Evolutionary conservation across 768 basidiomycete species (phyloP), one percentile per base, ranked within the genome.

Genomic region (Tylopilus sp.): DNA sequence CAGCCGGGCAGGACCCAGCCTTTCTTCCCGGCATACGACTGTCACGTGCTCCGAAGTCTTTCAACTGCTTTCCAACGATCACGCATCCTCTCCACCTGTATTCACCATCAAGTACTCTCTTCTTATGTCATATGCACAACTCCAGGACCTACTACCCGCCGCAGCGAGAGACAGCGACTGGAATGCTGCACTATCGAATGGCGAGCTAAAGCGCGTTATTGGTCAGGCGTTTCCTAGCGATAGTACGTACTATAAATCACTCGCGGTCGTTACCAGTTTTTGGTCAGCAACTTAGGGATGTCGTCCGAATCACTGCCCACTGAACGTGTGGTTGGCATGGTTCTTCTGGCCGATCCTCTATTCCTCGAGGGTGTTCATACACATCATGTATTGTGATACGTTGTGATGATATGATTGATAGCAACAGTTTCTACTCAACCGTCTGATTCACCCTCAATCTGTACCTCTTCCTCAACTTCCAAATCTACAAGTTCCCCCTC

Each of bases 401-500:
- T 35, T 51, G 21, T 17, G 31, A 52, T 31, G 40, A 44, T 1
- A 47, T 4, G 18, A 28, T 13, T 4, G 18, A 28, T 13, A 31
- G 2, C n/a, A 26, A 30, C 13, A 36, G 3, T 30, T 30, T 41
- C 12, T 35, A 44, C 44, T 52, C 38, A 59, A 22, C 46, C n/a
- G 11, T 70, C 71, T 13, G 66, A 69, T 18, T 63, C 59, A 42
- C 64, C 66, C 28, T 70, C 69, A 13, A 48, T 53, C 23, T 67
- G 64, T 44, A 59, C 70, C 22, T 63, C 50, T 56, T 58, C 30
- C 52, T 67, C 51, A 55, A 66, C 17, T 61, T 78, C 78, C 42
- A 75, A 69, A 60, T 88, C 87, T 26, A 85, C 59, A 3, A 86
- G 69, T 20, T 86, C 83, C 11, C 78, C 81, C 26, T 81, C 82